phyloP scores from a whole-genome alignment of 345 rosid genomes.

The Eucalyptus camaldulensis region DNA sequence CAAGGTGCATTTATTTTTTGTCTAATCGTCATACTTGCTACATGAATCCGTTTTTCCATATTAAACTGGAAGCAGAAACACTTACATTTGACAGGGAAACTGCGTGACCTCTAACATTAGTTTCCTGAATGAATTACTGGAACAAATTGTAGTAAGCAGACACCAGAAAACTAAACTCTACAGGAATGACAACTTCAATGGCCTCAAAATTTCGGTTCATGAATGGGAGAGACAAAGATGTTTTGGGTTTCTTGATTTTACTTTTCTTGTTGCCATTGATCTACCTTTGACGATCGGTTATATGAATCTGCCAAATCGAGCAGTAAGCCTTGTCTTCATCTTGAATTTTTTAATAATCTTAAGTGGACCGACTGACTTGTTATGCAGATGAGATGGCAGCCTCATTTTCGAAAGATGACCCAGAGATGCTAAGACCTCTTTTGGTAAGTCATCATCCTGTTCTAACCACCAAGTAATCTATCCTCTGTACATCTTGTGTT shows the following conservation, averaged over 20 bases:
- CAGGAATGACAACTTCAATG: neutral
- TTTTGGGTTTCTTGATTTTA: neutral
- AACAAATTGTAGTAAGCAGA: neutral
- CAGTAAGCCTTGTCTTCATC: neutral
- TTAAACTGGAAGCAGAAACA: neutral
- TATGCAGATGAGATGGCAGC: slow-evolving; percentile 6
- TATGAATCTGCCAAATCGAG: neutral
- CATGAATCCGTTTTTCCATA: neutral
- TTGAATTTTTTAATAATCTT: neutral
- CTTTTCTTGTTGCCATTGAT: neutral
- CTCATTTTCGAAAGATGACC: neutral
- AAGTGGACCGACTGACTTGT: neutral
- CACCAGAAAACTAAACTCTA: neutral
- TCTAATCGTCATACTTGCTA: neutral
- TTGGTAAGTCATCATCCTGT: slow-evolving; percentile 10
- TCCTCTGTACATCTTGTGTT: neutral
- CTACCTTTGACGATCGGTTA: neutral
- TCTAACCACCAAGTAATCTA: neutral
- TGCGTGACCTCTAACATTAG: neutral
- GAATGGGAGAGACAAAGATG: neutral
- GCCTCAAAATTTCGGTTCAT: neutral
- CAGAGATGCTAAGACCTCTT: slow-evolving; percentile 16
- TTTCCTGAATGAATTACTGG: neutral
- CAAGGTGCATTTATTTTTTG: neutral
- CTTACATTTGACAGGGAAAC: neutral